Evolutionary conservation across 805 yeast species (phyloP), one percentile per base, ranked within the genome.

Genomic region (Barnettozyma pratensis): DNA sequence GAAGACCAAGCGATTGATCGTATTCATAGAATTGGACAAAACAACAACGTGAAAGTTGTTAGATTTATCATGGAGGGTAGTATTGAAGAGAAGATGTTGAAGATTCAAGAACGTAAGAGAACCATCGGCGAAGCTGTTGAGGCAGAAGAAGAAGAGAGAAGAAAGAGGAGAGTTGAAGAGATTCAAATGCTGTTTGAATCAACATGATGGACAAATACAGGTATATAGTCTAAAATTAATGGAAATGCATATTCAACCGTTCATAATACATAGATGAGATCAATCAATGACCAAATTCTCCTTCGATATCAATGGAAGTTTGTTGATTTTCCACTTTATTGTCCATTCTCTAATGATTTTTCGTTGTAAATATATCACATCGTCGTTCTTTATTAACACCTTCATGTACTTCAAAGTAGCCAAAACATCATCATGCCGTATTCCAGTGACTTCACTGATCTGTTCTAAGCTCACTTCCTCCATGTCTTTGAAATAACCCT

Each of bases 1-100:
- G 96, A 89, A 59, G 88, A 87, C 44, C 97, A 89, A 64, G 96
- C 96, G 0, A 87, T 90, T 51, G 96, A 90, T 66, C 71, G 98
- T 58, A 77, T 92, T 14, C 97, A 91, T 61, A 76, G 98, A 56
- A 87, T 92, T 61, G 97, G 98, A 0, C 98, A 91, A 62, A 70
- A 70, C 9, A 77, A 73, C 28, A 75, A 74, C 39, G 97, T 92
- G 11, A 79, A 77, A 52, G 90, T 91, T 31, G 72, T 80, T 2
- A 68, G 97, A 50, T 91, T 91, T 59, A 88, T 91, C 40, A 81
- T 91, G 67, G 83, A 83, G 55, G 81, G 81, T 42, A 81, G 92
- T 50, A 87, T 91, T 26, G 98, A 91, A 62, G 94, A 84, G 52
- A 81, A 89, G 57, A 92, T 91, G 94, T 71, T 92, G 43, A 75